These are phyloP conservation scores for Conticribra guillardii DNA, from an alignment of 108 stramenopile species.

Conservation along the genomic window DNA sequence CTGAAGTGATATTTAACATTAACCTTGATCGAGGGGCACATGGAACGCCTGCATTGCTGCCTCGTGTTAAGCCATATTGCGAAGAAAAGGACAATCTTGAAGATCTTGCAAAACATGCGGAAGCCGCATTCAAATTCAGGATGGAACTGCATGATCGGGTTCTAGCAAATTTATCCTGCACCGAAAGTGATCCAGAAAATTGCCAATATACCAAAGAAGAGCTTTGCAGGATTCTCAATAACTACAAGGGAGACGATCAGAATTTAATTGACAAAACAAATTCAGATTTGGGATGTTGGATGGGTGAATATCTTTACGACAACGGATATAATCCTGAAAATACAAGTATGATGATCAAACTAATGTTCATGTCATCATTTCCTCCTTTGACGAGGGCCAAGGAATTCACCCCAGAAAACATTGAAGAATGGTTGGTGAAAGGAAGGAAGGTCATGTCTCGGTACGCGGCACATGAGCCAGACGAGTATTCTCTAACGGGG, in stretches of 20 bases:
- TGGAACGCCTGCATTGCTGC: conserved; percentile 39
- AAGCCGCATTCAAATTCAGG: conserved; percentile 23
- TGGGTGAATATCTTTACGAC: conserved; percentile 53
- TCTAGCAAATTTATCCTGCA: conserved; percentile 10
- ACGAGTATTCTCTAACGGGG: not conserved
- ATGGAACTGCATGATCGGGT: conserved; percentile 26
- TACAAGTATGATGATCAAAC: conserved; percentile 39
- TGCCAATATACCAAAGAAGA: conserved; percentile 39
- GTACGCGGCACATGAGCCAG: not conserved
- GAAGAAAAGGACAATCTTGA: conserved; percentile 53
- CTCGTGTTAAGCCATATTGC: conserved; percentile 35
- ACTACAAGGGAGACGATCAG: not conserved
- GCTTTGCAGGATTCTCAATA: conserved; percentile 8
- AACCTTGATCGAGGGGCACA: conserved; percentile 24
- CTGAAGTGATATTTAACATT: conserved; percentile 27
- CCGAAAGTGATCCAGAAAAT: conserved; percentile 16
- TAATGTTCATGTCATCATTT: conserved; percentile 55
- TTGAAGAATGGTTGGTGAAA: conserved; percentile 2
- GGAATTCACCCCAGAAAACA: conserved; percentile 4
- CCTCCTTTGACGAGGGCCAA: conserved; percentile 17
- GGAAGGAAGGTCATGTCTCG: not conserved
- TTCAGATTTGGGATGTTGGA: conserved; percentile 48
- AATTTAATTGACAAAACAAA: conserved; percentile 14
- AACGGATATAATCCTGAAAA: conserved; percentile 51
- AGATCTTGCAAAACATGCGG: conserved; percentile 19